A percentile compares a stretch with the other conserved stretches of the same genome.
Conservation (phyloP, 2,329 filamentous ascomycete genomes). For the Aspergillus sp. region DNA sequence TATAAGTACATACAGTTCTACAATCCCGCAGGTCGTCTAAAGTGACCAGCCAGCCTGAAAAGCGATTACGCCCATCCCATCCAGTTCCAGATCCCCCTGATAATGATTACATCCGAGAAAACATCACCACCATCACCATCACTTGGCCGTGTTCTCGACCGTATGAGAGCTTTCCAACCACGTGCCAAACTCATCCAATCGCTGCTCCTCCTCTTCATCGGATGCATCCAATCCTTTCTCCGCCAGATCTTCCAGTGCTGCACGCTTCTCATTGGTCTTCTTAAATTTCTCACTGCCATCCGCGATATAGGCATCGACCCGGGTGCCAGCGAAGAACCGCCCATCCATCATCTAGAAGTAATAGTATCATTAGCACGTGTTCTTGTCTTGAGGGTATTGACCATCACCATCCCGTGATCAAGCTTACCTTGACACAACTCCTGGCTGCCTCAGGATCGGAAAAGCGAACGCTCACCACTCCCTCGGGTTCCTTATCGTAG, state of each 20-base stretch:
- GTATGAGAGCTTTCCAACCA: constrained; percentile 44
- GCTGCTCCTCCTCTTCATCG: constrained; percentile 47
- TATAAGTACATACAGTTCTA: neutral
- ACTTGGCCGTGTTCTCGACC: constrained; percentile 30
- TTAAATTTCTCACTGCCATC: constrained; percentile 72
- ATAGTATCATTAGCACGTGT: constrained; percentile 16
- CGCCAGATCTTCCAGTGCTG: constrained; percentile 48
- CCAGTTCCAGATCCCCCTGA: neutral
- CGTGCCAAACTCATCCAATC: constrained; percentile 52
- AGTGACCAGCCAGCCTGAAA: neutral
- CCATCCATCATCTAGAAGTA: constrained; percentile 67
- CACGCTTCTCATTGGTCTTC: constrained; percentile 59
- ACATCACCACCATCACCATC: neutral
- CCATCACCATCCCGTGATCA: neutral
- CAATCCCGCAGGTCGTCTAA: neutral
- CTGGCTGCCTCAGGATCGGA: constrained; percentile 67
- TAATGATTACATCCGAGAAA: neutral
- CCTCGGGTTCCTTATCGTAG: constrained; percentile 82
- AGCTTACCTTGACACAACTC: constrained; percentile 62
- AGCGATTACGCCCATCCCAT: neutral
- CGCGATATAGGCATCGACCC: constrained; percentile 70
- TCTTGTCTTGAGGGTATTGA: neutral
- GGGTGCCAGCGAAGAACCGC: constrained; percentile 72
- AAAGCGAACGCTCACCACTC: constrained; percentile 84
- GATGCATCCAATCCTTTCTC: constrained; percentile 46